Conservation (phyloP, 2,329 filamentous ascomycete genomes). For the Aspergillus texensis region DNA sequence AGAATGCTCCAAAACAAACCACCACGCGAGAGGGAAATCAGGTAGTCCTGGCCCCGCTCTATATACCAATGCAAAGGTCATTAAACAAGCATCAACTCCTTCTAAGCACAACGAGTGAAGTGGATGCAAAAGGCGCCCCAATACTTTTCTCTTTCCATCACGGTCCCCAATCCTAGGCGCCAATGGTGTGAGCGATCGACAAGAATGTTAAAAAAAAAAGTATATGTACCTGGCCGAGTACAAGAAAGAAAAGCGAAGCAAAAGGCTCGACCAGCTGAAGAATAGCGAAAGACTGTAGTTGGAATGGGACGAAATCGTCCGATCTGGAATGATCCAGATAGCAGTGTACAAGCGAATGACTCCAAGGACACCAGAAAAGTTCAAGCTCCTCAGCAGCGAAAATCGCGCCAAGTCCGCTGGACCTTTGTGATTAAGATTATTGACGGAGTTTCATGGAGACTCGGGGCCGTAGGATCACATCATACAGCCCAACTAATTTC, state of each 20-base stretch:
- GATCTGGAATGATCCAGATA: conserved; percentile 19
- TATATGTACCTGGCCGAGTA: conserved; percentile 36
- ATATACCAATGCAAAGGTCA: conserved; percentile 40
- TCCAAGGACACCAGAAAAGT: conserved; percentile 27
- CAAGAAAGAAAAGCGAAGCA: conserved; percentile 30
- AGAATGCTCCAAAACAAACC: background rate
- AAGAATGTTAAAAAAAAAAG: conserved; percentile 34
- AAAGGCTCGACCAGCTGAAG: conserved; percentile 33
- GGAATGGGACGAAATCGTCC: conserved; percentile 31
- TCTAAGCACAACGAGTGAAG: conserved; percentile 45
- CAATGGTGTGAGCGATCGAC: conserved; percentile 43
- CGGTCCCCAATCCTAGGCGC: conserved; percentile 37
- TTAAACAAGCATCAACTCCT: conserved; percentile 30
- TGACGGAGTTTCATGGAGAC: conserved; percentile 30
- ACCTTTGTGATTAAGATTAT: conserved; percentile 46
- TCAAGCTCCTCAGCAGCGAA: conserved; percentile 1
- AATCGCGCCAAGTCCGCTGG: background rate
- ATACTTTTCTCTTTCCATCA: conserved; percentile 29
- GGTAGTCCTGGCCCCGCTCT: conserved; percentile 22
- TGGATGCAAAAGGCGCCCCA: conserved; percentile 37
- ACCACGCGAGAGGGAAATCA: background rate
- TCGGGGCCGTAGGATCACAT: conserved; percentile 13
- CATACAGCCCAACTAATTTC: conserved; percentile 21
- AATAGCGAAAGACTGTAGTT: conserved; percentile 38
- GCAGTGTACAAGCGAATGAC: conserved; percentile 43